A percentile compares a stretch with the other conserved stretches of the same genome.
Conservation (phyloP, 1,284 basidiomycete species). For the Pyrrhoderma lamaoense region DNA sequence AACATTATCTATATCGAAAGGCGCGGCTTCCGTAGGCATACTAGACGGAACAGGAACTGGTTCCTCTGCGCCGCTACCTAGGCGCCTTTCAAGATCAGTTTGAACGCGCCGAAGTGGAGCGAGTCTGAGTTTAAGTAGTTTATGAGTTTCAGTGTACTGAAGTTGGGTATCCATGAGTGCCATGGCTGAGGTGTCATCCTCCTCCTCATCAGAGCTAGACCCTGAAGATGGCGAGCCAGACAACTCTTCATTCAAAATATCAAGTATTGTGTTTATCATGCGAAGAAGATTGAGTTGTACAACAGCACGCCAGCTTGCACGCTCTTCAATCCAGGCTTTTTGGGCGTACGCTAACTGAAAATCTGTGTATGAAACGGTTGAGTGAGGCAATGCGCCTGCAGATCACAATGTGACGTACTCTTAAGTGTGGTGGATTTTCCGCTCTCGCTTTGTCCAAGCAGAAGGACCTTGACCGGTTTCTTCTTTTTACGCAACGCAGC, state of each 20-base stretch:
- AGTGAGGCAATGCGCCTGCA: neutral
- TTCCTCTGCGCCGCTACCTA: slow-evolving; percentile 25
- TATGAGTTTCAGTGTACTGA: slow-evolving; percentile 55
- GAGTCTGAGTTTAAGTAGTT: slow-evolving; percentile 48
- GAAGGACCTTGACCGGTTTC: slow-evolving; percentile 53
- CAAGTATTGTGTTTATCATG: slow-evolving; percentile 65
- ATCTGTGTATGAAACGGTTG: slow-evolving; percentile 36
- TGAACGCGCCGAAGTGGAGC: slow-evolving; percentile 51
- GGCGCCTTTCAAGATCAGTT: slow-evolving; percentile 47
- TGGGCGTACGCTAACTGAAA: slow-evolving; percentile 75
- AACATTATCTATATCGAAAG: slow-evolving; percentile 22
- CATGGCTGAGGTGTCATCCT: slow-evolving; percentile 31
- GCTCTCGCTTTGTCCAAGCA: slow-evolving; percentile 70
- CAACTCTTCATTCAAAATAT: slow-evolving; percentile 40
- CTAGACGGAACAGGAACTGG: slow-evolving; percentile 2
- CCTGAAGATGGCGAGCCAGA: slow-evolving; percentile 15
- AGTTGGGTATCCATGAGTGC: slow-evolving; percentile 26
- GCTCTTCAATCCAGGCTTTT: slow-evolving; percentile 65
- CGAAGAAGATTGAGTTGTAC: slow-evolving; percentile 76
- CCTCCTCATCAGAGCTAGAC: slow-evolving; percentile 23
- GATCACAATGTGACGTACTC: slow-evolving; percentile 20
- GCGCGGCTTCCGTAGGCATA: slow-evolving; percentile 31
- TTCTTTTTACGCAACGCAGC: slow-evolving; percentile 49
- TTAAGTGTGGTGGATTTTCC: slow-evolving; percentile 67
- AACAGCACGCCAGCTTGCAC: slow-evolving; percentile 68